A percentile compares a stretch with the other conserved stretches of the same genome.
Conservation (phyloP, 106 monocot genomes). For the Vanilla planifolia region DNA sequence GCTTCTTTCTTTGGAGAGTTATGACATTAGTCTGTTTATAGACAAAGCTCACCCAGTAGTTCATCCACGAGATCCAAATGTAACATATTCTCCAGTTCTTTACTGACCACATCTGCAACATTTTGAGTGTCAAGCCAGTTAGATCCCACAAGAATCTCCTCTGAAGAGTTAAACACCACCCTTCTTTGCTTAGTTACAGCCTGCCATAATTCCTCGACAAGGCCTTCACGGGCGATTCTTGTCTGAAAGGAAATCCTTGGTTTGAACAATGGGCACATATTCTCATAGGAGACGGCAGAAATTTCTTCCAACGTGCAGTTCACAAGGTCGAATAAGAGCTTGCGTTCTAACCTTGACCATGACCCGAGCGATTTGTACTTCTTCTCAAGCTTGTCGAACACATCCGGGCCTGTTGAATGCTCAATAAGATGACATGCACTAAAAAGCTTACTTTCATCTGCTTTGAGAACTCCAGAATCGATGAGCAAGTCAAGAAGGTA, state of each 20-base stretch:
- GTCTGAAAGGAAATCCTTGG: background rate
- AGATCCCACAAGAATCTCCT: slow-evolving; percentile 11
- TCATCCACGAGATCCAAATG: slow-evolving; percentile 43
- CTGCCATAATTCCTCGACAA: slow-evolving; percentile 54
- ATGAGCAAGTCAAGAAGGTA: slow-evolving; percentile 72
- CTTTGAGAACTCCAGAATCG: slow-evolving; percentile 31
- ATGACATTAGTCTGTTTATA: background rate
- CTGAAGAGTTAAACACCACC: slow-evolving; percentile 7
- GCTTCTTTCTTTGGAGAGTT: background rate
- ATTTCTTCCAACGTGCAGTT: slow-evolving; percentile 35
- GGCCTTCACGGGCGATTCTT: slow-evolving; percentile 10
- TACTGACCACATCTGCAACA: slow-evolving; percentile 19
- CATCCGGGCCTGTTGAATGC: slow-evolving; percentile 20
- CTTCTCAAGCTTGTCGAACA: slow-evolving; percentile 64
- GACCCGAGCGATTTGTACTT: slow-evolving; percentile 33
- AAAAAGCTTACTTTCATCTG: slow-evolving; percentile 20
- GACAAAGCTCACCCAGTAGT: slow-evolving; percentile 20
- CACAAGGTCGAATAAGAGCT: slow-evolving; percentile 67
- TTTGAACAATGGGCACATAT: slow-evolving; percentile 18
- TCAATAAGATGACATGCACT: slow-evolving; percentile 15
- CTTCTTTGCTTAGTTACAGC: slow-evolving; percentile 33
- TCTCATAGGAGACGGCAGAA: slow-evolving; percentile 1
- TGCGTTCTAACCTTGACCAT: slow-evolving; percentile 65
- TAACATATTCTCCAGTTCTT: slow-evolving; percentile 37
- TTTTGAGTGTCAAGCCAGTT: slow-evolving; percentile 29